Base-by-base conservation (phyloP, 768 basidiomycete genomes). In the Amanita molliuscula region DNA sequence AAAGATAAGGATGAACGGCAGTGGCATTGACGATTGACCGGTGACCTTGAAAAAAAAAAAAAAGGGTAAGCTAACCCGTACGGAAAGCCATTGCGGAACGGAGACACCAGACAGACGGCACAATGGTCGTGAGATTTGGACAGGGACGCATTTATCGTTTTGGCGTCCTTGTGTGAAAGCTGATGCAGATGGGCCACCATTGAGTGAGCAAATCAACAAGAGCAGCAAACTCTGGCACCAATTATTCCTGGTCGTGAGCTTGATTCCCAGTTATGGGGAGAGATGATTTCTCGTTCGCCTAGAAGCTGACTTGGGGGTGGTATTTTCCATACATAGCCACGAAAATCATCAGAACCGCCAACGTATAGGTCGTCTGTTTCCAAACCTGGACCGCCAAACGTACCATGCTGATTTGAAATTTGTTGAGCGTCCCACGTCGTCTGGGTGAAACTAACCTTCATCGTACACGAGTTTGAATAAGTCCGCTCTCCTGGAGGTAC, bases 281-380 rank as follows among this genome's bases (percentile, higher is more conserved):
- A 62, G 40, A 86, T 61, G 41, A 74, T 69, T 44, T 63, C 61
- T 37, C 86, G 70, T 53, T 64, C 63, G 21, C 71, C 70, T 1
- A 59, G 51, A 40, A 88, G 68, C 13, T 66, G 64, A 8, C 56
- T 51, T 3, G 74, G 53, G 10, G 73, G 58, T 3, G 89, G 88
- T 31, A 92, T 68, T 55, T 75, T 78, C 89, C 89, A 92, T 20
- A 88, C 61, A 55, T 91, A 91, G 16, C 73, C 78, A 33, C 80
- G 72, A 59, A 90, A 91, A 62, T 91, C 86, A 59, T 92, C 89
- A 9, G 86, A 89, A 13, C 89, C 89, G n/a, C 77, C 76, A 31
- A 74, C 74, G 58, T 82, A 91, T 56, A 82, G 77, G 26, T 71
- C 62, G 48, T 85, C 84, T 20, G 56, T 64, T 42, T 74, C 68